Conservation (phyloP, 768 basidiomycete species). For the Mycena capillaripes region DNA sequence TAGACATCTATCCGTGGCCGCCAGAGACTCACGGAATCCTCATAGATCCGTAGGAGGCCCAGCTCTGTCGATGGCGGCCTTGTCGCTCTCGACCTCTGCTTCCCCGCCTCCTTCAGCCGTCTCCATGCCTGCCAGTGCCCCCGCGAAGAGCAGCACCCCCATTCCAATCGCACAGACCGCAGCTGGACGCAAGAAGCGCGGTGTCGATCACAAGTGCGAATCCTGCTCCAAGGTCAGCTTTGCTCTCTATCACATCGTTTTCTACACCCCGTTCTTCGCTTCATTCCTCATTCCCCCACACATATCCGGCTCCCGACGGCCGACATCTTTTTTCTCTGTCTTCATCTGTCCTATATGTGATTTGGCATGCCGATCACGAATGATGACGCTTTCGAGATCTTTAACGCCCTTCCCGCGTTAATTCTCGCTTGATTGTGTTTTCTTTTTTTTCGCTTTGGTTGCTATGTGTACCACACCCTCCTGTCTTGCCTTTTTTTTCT, state of each 20-base stretch:
- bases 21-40: slow-evolving; percentile 2
- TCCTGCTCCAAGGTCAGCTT: slow-evolving; percentile 89
- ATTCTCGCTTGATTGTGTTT: neutral
- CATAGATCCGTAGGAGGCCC: slow-evolving; percentile 29
- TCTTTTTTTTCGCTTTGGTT: neutral
- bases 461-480: neutral
- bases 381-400: neutral
- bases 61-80: slow-evolving; percentile 37
- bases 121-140: slow-evolving; percentile 35
- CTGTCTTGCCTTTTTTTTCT: slow-evolving; percentile 12
- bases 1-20: slow-evolving; percentile 4
- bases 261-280: neutral
- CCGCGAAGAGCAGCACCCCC: slow-evolving; percentile 46
- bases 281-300: neutral
- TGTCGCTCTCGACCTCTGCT: slow-evolving; percentile 30
- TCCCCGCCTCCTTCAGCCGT: slow-evolving; percentile 33
- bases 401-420: neutral
- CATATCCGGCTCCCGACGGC: neutral
- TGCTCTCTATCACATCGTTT: neutral
- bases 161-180: slow-evolving; percentile 53
- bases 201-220: slow-evolving; percentile 92
- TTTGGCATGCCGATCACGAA: slow-evolving; percentile 23
- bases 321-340: neutral
- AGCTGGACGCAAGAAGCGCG: slow-evolving; percentile 74
- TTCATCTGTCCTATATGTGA: neutral